Evolutionary conservation across 2,329 filamentous ascomycete species (phyloP).

Genomic region (Epichloe typhina): DNA sequence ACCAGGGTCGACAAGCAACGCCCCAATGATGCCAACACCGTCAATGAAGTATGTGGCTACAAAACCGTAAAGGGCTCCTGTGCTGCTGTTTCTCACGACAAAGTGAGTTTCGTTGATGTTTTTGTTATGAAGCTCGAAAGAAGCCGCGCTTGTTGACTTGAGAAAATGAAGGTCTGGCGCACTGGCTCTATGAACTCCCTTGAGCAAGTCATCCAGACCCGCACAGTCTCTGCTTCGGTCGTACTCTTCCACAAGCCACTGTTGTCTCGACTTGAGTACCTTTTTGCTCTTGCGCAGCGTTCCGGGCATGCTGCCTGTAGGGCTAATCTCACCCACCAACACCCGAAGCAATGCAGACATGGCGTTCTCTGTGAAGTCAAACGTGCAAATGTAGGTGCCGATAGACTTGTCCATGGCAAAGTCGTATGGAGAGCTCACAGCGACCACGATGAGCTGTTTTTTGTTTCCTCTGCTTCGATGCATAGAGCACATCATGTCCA

Average conservation of each 20-base stretch:
- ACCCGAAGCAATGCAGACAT: conserved; percentile 73
- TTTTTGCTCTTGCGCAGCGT: conserved; percentile 81
- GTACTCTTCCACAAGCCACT: conserved; percentile 89
- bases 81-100: conserved; percentile 88
- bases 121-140: conserved; percentile 60
- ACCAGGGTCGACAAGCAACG: conserved; percentile 78
- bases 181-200: conserved; percentile 52
- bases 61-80: conserved; percentile 81
- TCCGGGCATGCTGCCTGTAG: conserved; percentile 49
- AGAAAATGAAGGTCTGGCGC: conserved; percentile 58
- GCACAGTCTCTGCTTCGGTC: conserved; percentile 63
- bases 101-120: conserved; percentile 74
- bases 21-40: conserved; percentile 61
- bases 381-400: conserved; percentile 87
- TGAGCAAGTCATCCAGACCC: conserved; percentile 63
- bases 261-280: conserved; percentile 74
- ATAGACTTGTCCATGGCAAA: conserved; percentile 88
- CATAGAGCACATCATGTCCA: conserved; percentile 89
- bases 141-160: conserved; percentile 53
- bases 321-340: conserved; percentile 61
- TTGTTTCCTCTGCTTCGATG: conserved; percentile 63
- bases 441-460: conserved; percentile 81
- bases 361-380: conserved; percentile 89
- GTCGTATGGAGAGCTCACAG: conserved; percentile 91
- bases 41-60: conserved; percentile 76